Percentiles rank a stretch among this genome's conserved stretches.
Conservation (phyloP, 176 grass and related monocot genomes). For the Oryza coarctata region DNA sequence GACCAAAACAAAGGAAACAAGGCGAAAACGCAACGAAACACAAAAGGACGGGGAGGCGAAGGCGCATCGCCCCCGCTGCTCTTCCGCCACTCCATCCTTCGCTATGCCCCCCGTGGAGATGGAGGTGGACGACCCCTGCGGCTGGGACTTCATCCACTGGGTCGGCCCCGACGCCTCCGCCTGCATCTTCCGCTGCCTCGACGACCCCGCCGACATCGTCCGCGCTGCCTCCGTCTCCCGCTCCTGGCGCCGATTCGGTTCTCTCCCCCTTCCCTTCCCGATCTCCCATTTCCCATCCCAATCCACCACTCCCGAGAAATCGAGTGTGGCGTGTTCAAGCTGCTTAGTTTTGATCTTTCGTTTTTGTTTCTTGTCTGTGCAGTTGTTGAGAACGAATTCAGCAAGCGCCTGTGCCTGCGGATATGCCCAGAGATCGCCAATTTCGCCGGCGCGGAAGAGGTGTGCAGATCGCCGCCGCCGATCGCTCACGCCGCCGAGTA, state of each 20-base stretch:
- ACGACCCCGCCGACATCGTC: slow-evolving; percentile 60
- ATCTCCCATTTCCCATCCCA: not conserved
- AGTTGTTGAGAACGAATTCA: slow-evolving; percentile 64
- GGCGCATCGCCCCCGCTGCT: too few relatives aligned
- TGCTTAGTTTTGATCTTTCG: not conserved
- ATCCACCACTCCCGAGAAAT: not conserved
- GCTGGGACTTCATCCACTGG: slow-evolving; percentile 59
- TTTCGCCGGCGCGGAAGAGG: slow-evolving; percentile 43
- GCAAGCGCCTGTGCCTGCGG: slow-evolving; percentile 49
- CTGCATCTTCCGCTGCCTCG: slow-evolving; percentile 48
- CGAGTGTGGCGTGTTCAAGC: not conserved
- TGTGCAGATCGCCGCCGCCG: slow-evolving; percentile 15
- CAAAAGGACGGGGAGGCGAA: too few relatives aligned
- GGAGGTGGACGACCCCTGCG: slow-evolving; percentile 10
- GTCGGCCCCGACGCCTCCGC: slow-evolving; percentile 55
- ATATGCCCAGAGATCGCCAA: slow-evolving; percentile 61
- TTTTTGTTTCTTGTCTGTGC: not conserved
- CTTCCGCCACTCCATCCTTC: too few relatives aligned
- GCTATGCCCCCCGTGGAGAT: not conserved
- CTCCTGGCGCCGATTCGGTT: slow-evolving; percentile 82
- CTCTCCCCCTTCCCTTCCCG: not conserved
- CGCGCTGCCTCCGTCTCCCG: slow-evolving; percentile 58
- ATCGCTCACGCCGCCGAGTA: slow-evolving; percentile 24
- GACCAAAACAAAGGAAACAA: not conserved
- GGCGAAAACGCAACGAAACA: not conserved